A percentile compares a stretch with the other conserved stretches of the same genome.
These are phyloP conservation scores for Puccinia novopanici DNA, from an alignment of 1,284 basidiomycete genomes.

Conservation along the genomic window DNA sequence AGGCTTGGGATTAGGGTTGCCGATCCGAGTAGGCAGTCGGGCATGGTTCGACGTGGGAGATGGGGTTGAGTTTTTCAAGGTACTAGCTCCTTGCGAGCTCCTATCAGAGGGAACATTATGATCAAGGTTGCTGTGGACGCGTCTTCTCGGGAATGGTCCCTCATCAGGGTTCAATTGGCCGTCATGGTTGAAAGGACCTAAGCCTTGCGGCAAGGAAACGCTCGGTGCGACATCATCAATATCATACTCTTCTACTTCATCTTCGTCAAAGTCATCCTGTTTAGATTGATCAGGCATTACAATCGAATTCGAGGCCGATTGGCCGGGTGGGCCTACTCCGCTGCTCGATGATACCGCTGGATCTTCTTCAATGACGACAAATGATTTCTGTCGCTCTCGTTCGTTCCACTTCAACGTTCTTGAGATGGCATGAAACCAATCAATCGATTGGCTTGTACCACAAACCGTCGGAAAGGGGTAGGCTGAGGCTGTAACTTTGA, in stretches of 20 bases:
- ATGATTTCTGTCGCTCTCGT: constrained; percentile 92
- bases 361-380: constrained; percentile 90
- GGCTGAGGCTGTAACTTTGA: constrained; percentile 95
- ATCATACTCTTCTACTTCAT: constrained; percentile 66
- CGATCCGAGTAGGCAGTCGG: not conserved
- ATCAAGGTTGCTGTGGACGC: not conserved
- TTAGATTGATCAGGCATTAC: constrained; percentile 62
- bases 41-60: not conserved
- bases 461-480: constrained; percentile 99
- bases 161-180: not conserved
- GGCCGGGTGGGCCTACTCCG: not conserved
- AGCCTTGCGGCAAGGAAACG: too few species aligned
- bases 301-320: constrained; percentile 54
- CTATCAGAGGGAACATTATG: constrained; percentile 1
- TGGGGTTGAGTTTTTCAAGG: not conserved
- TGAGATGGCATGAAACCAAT: constrained; percentile 97
- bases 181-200: not conserved
- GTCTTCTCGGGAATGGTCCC: not conserved
- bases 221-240: constrained; percentile 68
- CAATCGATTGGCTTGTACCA: constrained; percentile 91
- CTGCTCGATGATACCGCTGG: constrained; percentile 59
- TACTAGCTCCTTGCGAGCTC: constrained; percentile 3
- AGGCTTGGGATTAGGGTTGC: constrained; percentile 11
- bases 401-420: constrained; percentile 97
- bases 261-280: constrained; percentile 62